Base-by-base conservation (phyloP, 2,329 filamentous ascomycete genomes). In the Mycosphaerella sp. region DNA sequence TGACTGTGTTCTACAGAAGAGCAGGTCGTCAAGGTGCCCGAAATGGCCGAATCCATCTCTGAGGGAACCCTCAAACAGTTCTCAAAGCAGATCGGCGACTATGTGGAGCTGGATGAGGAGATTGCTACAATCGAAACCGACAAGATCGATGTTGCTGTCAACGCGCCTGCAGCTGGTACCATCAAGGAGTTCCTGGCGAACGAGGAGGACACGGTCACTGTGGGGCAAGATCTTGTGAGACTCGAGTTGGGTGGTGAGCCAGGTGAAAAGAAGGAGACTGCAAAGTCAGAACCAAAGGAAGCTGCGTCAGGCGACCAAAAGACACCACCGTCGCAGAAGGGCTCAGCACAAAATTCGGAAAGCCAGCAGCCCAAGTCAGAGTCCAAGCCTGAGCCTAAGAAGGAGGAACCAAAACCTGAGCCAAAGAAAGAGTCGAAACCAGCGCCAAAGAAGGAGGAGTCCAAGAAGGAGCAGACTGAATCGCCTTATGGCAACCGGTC, bases 101-200 rank as follows among this genome's bases (percentile, higher is more conserved):
- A 83, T 64, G 90, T 98, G 46, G 89, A 95, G 75, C 85, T 85
- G 65, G 93, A 98, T 67, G 93, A 97, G 74, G 93, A 98, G 71
- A 91, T 98, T 70, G 93, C 93, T 28, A 96, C 91, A 44, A 98
- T 98, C 66, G 93, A 98, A 74, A 98, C 93, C 12, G 93, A 98
- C 79, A 98, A 98, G 89, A 97, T 97, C 67, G 93, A 98, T 70
- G 89, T 98, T 41, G 85, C 91, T 21, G 90, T 98, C 66, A 97
- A 96, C 71, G 90, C 93, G 13, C 88, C 93, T 6, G 85, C 91
- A 63, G 82, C 91, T 36, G 93, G 93, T 60, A 87, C 83, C 27
- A 88, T 98, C 73, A 95, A 89, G 71, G 89, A 97, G 71, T 82
- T 95, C 52, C 78, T 97, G 28, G 93, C 85, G 58, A 88, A 82